Evolutionary conservation across 306 rosid species (phyloP).

Genomic region (Cucumis cinereus): DNA sequence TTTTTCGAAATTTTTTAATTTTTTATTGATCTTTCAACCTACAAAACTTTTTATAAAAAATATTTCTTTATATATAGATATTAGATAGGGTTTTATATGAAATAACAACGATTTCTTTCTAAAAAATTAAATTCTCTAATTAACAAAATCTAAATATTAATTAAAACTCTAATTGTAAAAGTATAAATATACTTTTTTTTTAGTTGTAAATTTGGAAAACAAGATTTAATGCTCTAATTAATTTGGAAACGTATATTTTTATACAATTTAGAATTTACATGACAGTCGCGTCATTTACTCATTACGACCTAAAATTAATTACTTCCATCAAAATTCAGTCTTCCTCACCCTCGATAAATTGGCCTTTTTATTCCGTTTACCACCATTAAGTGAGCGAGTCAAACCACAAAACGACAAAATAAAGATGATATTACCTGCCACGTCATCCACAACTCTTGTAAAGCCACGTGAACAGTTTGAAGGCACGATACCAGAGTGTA

Average conservation of each 20-base stretch:
- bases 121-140: too few relatives aligned
- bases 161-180: too few relatives aligned
- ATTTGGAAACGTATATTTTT: background rate
- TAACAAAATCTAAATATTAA: too few relatives aligned
- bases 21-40: too few relatives aligned
- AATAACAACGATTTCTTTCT: too few relatives aligned
- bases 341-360: background rate
- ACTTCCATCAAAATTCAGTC: background rate
- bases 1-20: too few relatives aligned
- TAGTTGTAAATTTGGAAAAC: background rate
- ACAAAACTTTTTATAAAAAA: too few relatives aligned
- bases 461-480: background rate
- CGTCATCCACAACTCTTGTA: constrained; percentile 10
- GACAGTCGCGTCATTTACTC: background rate
- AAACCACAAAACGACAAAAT: constrained; percentile 10
- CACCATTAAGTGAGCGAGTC: constrained; percentile 3
- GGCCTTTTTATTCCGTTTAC: background rate
- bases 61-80: too few relatives aligned
- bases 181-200: background rate
- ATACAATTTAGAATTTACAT: background rate
- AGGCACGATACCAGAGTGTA: background rate
- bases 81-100: too few relatives aligned
- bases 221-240: background rate
- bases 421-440: background rate
- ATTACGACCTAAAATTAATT: background rate